Evolutionary conservation across 352 stramenopile genomes (phyloP), one percentile per base, ranked within the genome.

Genomic region (Saprolegnia diclina): DNA sequence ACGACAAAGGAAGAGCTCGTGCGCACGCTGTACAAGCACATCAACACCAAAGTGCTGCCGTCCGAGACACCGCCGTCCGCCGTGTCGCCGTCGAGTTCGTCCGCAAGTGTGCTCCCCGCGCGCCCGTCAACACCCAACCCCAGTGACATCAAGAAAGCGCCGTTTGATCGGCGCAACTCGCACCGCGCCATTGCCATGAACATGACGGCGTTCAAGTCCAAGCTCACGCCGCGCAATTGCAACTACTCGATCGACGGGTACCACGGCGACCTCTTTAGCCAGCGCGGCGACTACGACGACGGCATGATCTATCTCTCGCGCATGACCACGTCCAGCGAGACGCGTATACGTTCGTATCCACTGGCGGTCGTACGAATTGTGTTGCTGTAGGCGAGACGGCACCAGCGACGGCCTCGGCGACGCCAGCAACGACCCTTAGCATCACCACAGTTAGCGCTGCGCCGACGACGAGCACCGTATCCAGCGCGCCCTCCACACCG

Each of bases 301-400:
- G 87, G 85, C 26, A 91, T 95, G 82, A 94, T 94, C 65, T 95
- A 95, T 64, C 55, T 93, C 46, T 92, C 85, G 7, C 82, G 85
- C 24, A 90, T 92, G 57, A 76, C 77, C 45, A 92, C 91, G 53
- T 81, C 81, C 4, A 71, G 13, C 42, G 42, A 48, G 42, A 35
- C 29, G 5, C 29, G 29, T 35, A 35, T 6, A 35, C 5, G 29
- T n/a, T n/a, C n/a, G n/a, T n/a, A n/a, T n/a, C n/a, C n/a, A n/a
- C n/a, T n/a, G n/a, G n/a, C n/a, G n/a, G n/a, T n/a, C n/a, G n/a
- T n/a, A n/a, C n/a, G n/a, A n/a, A n/a, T n/a, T n/a, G n/a, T n/a
- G 29, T 35, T 35, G 13, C 10, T 48, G 1, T n/a, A 48, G 42
- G 11, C 4, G 18, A 48, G 13, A 48, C 42, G 11, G 18, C 13